Evolutionary conservation across 306 rosid genomes (phyloP).

Genomic region (Pterocarpus macrocarpus): DNA sequence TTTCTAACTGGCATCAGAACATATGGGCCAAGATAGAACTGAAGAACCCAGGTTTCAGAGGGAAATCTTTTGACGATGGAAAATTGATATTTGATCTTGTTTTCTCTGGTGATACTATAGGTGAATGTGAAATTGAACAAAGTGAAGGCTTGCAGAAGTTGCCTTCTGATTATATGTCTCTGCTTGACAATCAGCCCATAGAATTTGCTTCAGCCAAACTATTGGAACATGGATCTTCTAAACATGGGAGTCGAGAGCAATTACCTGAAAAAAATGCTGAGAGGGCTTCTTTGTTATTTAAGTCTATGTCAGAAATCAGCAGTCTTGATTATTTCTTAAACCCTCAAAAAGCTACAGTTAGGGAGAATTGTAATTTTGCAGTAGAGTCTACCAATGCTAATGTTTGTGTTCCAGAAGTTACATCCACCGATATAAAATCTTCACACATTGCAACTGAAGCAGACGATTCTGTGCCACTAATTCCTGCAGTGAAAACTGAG

Average conservation of each 20-base stretch:
- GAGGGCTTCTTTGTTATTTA: conserved; percentile 65
- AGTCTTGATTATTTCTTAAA: conserved; percentile 76
- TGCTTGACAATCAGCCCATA: conserved; percentile 41
- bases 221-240: conserved; percentile 47
- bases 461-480: conserved; percentile 50
- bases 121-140: conserved; percentile 53
- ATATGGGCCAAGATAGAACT: conserved; percentile 63
- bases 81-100: conserved; percentile 57
- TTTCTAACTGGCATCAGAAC: conserved; percentile 54
- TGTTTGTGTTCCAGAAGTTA: conserved; percentile 49
- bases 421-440: conserved; percentile 49
- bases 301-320: conserved; percentile 70
- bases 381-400: conserved; percentile 48
- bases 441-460: conserved; percentile 54
- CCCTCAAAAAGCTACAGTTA: conserved; percentile 60
- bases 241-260: conserved; percentile 51
- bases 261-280: conserved; percentile 57
- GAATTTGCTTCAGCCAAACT: conserved; percentile 48
- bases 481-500: conserved; percentile 54
- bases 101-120: conserved; percentile 55
- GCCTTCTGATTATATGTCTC: conserved; percentile 52
- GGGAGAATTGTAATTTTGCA: conserved; percentile 47
- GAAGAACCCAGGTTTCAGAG: conserved; percentile 45
- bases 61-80: conserved; percentile 53
- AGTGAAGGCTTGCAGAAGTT: conserved; percentile 54